These are phyloP conservation scores for Alternaria tenuissima DNA, from an alignment of 2,329 filamentous ascomycete genomes.

Conservation along the genomic window DNA sequence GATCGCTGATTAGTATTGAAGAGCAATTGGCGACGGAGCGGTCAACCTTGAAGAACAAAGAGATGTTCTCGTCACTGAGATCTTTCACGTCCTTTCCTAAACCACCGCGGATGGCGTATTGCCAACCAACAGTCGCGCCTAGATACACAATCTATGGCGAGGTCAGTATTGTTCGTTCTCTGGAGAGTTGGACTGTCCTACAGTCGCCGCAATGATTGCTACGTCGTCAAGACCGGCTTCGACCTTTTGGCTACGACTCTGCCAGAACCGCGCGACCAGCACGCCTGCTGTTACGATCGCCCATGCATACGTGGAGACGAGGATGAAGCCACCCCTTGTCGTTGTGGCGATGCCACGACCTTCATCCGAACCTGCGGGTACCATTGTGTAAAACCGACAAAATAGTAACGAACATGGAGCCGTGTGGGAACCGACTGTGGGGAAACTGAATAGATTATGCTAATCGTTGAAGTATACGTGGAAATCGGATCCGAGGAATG, in stretches of 20 bases:
- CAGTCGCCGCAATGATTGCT: constrained; percentile 19
- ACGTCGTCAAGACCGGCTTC: constrained; percentile 28
- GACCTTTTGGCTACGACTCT: constrained; percentile 21
- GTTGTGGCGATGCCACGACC: constrained; percentile 17
- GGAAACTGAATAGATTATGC: background rate
- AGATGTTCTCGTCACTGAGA: constrained; percentile 9
- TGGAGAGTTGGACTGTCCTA: constrained; percentile 4
- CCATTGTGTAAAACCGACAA: background rate
- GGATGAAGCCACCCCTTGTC: constrained; percentile 18
- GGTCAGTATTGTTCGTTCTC: constrained; percentile 2
- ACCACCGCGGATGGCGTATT: constrained; percentile 26
- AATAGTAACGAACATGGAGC: background rate
- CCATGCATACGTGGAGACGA: constrained; percentile 33
- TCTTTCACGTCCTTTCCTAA: constrained; percentile 19
- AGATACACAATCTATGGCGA: constrained; percentile 20
- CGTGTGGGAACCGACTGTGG: background rate
- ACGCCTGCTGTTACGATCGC: constrained; percentile 22
- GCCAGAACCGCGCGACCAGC: constrained; percentile 20
- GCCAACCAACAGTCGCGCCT: constrained; percentile 22
- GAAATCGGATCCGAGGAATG: background rate
- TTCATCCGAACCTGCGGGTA: constrained; percentile 5
- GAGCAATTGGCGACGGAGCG: background rate
- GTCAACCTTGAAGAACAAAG: constrained; percentile 26
- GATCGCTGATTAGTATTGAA: background rate
- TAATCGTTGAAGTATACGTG: background rate